A percentile compares a stretch with the other conserved stretches of the same genome.
These are phyloP conservation scores for Geum urbanum DNA, from an alignment of 306 rosid genomes.

Conservation along the genomic window DNA sequence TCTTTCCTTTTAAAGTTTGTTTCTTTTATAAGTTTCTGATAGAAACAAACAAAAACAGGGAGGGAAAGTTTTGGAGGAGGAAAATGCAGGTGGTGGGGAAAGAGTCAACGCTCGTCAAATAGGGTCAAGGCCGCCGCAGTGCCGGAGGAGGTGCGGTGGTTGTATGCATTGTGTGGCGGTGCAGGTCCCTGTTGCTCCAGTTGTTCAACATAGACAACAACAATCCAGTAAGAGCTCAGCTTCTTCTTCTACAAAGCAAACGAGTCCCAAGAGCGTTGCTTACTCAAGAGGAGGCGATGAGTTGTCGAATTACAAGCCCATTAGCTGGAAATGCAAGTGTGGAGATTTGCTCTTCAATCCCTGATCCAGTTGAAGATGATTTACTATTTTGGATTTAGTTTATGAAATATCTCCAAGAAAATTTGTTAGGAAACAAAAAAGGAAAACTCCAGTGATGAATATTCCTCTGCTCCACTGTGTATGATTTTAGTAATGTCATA, in stretches of 20 bases:
- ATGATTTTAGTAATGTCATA: neutral
- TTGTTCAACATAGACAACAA: conserved; percentile 26
- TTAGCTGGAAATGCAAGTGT: conserved; percentile 88
- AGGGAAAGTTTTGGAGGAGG: conserved; percentile 22
- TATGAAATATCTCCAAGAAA: neutral
- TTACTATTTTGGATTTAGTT: neutral
- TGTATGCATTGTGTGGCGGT: conserved; percentile 78
- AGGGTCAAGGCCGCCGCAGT: conserved; percentile 78
- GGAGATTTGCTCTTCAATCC: conserved; percentile 68
- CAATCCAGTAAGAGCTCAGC: conserved; percentile 5
- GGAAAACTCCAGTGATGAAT: neutral
- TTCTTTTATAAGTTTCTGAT: neutral
- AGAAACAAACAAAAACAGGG: neutral
- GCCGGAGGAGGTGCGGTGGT: conserved; percentile 47
- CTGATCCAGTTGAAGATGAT: conserved; percentile 14
- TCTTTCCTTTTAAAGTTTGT: neutral
- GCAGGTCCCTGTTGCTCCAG: conserved; percentile 59
- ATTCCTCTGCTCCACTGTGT: neutral
- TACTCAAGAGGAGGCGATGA: conserved; percentile 54
- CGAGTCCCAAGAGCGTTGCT: conserved; percentile 13
- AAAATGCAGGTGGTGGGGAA: conserved; percentile 22
- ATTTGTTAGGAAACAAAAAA: neutral
- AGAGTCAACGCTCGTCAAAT: conserved; percentile 27
- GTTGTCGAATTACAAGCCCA: conserved; percentile 74
- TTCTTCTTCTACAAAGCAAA: neutral